Conservation (phyloP, 192 early-diverging fungal species). For the Funneliformis geosporum region DNA sequence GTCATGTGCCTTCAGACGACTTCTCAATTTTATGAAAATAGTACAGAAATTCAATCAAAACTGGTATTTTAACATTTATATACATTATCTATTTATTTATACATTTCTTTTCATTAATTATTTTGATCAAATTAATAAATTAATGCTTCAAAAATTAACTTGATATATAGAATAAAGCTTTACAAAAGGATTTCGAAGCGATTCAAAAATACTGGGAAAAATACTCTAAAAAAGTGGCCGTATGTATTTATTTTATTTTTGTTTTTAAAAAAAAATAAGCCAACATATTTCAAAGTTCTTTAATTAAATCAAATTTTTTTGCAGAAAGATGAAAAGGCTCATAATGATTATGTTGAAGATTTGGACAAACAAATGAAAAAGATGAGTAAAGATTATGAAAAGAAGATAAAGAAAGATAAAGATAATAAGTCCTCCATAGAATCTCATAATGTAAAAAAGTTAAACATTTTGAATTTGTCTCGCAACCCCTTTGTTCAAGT, state of each 20-base stretch:
- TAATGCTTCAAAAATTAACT: background rate
- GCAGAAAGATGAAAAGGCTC: slow-evolving; percentile 47
- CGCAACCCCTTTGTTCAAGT: too few species aligned
- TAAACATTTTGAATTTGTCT: too few species aligned
- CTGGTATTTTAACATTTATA: slow-evolving; percentile 35
- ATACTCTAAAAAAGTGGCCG: slow-evolving; percentile 41
- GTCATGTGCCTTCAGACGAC: slow-evolving; percentile 50
- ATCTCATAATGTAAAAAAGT: slow-evolving; percentile 40
- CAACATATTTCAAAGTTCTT: too few species aligned
- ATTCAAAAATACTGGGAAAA: slow-evolving; percentile 45
- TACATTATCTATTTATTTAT: background rate
- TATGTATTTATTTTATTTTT: slow-evolving; percentile 27
- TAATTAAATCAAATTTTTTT: background rate
- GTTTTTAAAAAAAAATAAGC: too few species aligned
- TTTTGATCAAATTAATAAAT: background rate
- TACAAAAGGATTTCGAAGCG: slow-evolving; percentile 48
- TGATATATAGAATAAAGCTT: slow-evolving; percentile 35
- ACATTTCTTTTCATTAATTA: background rate
- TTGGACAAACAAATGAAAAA: slow-evolving; percentile 45
- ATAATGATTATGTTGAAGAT: slow-evolving; percentile 42
- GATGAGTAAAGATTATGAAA: slow-evolving; percentile 44
- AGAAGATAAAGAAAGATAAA: slow-evolving; percentile 44
- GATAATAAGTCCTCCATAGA: slow-evolving; percentile 42
- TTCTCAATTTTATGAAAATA: slow-evolving; percentile 49
- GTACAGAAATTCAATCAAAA: slow-evolving; percentile 43